Conservation (phyloP, 2,329 filamentous ascomycete genomes). For the Knufia petricola region DNA sequence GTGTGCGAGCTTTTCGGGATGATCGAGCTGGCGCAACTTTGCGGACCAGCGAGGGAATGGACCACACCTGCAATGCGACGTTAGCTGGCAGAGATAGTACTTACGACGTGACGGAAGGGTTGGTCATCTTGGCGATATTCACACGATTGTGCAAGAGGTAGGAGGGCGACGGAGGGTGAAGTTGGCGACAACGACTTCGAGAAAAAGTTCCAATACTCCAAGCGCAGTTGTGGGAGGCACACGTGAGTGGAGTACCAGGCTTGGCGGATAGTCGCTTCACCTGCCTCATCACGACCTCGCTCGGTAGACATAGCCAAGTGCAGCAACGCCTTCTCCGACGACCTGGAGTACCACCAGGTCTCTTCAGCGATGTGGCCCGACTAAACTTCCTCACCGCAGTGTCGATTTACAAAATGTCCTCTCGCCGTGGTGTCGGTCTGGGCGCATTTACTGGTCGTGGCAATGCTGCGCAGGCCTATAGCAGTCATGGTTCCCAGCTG, state of each 20-base stretch:
- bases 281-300: too few relatives aligned
- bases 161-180: conserved; percentile 28
- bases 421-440: conserved; percentile 64
- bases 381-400: neutral
- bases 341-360: too few relatives aligned
- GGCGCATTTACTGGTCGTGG: conserved; percentile 80
- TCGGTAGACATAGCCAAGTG: too few relatives aligned
- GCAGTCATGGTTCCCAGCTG: conserved; percentile 78
- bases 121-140: conserved; percentile 45
- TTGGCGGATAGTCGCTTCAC: neutral
- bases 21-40: conserved; percentile 65
- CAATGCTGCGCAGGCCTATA: conserved; percentile 79
- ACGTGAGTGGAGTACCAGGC: neutral
- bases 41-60: conserved; percentile 70
- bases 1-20: conserved; percentile 48
- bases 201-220: conserved; percentile 11
- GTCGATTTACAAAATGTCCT: conserved; percentile 30
- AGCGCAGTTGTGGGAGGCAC: conserved; percentile 10
- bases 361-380: too few relatives aligned
- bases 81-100: conserved; percentile 41
- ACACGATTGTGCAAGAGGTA: conserved; percentile 24
- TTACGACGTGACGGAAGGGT: conserved; percentile 44
- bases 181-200: conserved; percentile 18
- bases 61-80: conserved; percentile 60
- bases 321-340: too few relatives aligned